A percentile compares a stretch with the other conserved stretches of the same genome.
Evolutionary conservation across 1,284 basidiomycete species (phyloP).

Genomic region (Sanghuangporus sanghuang): DNA sequence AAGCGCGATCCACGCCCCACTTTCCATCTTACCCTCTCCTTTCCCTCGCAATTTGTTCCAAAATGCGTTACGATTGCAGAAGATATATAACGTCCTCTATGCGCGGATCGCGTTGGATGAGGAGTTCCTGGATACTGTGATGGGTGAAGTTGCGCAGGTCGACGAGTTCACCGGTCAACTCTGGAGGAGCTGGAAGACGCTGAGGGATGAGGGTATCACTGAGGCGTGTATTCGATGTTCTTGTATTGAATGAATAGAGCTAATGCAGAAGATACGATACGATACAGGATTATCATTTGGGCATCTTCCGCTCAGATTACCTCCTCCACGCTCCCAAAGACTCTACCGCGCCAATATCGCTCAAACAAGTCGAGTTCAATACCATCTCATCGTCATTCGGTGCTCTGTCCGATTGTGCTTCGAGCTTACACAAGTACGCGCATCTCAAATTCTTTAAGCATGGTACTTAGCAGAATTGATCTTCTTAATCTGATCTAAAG

Average conservation of each 20-base stretch:
- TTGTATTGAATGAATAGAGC: constrained; percentile 16
- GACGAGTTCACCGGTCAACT: constrained; percentile 85
- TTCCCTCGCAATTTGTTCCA: constrained; percentile 75
- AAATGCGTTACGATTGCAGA: constrained; percentile 66
- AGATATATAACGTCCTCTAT: constrained; percentile 82
- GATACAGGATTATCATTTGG: constrained; percentile 74
- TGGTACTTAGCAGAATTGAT: background rate
- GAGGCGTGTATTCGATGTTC: constrained; percentile 33
- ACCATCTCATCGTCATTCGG: constrained; percentile 95
- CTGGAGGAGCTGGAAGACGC: constrained; percentile 80
- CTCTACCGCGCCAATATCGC: constrained; percentile 33
- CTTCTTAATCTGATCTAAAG: constrained; percentile 32
- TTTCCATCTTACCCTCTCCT: constrained; percentile 84
- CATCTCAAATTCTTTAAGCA: background rate
- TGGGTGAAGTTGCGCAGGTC: constrained; percentile 82
- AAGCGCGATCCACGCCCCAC: constrained; percentile 82
- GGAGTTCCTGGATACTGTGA: constrained; percentile 75
- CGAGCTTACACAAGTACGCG: constrained; percentile 73
- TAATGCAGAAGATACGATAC: background rate
- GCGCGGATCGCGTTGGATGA: constrained; percentile 78
- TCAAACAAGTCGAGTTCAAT: constrained; percentile 99
- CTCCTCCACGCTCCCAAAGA: constrained; percentile 62
- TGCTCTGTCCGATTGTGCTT: constrained; percentile 67
- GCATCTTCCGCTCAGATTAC: constrained; percentile 96
- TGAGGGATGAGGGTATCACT: constrained; percentile 58